Conservation (phyloP, 2,329 filamentous ascomycete genomes). For the Pseudogymnoascus sp. region DNA sequence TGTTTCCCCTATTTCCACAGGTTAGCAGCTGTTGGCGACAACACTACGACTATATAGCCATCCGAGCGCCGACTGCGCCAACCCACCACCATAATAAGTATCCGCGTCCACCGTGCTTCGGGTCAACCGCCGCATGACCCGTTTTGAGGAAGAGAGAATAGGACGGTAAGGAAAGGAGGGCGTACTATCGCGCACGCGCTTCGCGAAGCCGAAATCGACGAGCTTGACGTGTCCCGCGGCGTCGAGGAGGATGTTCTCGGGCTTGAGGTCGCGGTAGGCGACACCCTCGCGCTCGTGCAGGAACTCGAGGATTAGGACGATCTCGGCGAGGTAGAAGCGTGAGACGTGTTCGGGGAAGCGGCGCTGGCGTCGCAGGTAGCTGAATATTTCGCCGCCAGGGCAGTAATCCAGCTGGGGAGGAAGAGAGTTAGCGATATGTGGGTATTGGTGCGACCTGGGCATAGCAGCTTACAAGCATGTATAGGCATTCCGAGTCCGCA, state of each 20-base stretch:
- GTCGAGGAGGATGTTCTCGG: slow-evolving; percentile 73
- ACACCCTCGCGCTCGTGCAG: slow-evolving; percentile 71
- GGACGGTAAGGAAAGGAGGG: slow-evolving; percentile 9
- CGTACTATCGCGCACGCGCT: slow-evolving; percentile 57
- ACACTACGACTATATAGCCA: not conserved
- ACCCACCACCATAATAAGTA: slow-evolving; percentile 7
- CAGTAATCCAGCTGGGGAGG: slow-evolving; percentile 57
- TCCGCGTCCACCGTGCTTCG: slow-evolving; percentile 1
- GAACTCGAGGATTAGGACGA: slow-evolving; percentile 72
- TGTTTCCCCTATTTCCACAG: slow-evolving; percentile 47
- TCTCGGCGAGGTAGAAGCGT: slow-evolving; percentile 77
- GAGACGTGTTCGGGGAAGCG: slow-evolving; percentile 72
- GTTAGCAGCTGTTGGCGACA: not conserved
- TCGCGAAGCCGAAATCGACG: slow-evolving; percentile 80
- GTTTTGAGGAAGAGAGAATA: not conserved
- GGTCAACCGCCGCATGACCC: slow-evolving; percentile 2
- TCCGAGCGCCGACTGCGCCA: not conserved
- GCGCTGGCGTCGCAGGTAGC: slow-evolving; percentile 66
- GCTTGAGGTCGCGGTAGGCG: slow-evolving; percentile 74
- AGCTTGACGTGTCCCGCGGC: slow-evolving; percentile 71
- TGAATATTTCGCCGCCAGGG: slow-evolving; percentile 77
- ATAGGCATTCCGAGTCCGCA: slow-evolving; percentile 68
- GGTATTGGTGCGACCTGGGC: not conserved
- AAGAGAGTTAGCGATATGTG: slow-evolving; percentile 2
- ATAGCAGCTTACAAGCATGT: slow-evolving; percentile 54